These are phyloP conservation scores for Tetrastigma voinierianum DNA, from an alignment of 164 flowering plant genomes.

Conservation along the genomic window DNA sequence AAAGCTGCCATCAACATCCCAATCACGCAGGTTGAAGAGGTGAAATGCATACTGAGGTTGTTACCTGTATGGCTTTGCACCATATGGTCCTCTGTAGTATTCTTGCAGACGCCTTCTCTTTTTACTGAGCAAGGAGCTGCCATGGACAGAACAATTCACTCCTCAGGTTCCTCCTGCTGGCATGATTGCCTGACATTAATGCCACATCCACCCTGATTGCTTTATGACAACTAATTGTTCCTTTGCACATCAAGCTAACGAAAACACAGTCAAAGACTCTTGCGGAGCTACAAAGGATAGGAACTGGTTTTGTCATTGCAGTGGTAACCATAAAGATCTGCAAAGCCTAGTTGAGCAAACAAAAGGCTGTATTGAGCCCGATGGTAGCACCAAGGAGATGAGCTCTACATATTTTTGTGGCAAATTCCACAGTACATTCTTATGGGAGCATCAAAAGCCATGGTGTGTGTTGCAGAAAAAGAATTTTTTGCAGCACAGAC, in stretches of 20 bases:
- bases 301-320: constrained; percentile 38
- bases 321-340: constrained; percentile 31
- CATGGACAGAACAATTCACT: constrained; percentile 34
- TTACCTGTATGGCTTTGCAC: constrained; percentile 55
- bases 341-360: too few species aligned
- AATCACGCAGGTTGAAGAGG: constrained; percentile 51
- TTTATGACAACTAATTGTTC: constrained; percentile 29
- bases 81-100: constrained; percentile 34
- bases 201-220: constrained; percentile 34
- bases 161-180: constrained; percentile 60
- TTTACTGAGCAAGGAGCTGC: constrained; percentile 56
- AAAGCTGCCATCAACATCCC: constrained; percentile 35
- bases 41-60: constrained; percentile 41
- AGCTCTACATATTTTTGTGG: too few species aligned
- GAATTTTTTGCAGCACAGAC: too few species aligned
- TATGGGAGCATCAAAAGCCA: too few species aligned
- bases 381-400: too few species aligned
- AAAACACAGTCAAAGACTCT: constrained; percentile 21
- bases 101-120: constrained; percentile 47
- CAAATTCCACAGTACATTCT: too few species aligned
- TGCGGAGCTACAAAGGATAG: constrained; percentile 43
- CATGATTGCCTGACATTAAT: constrained; percentile 48
- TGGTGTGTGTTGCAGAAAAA: too few species aligned
- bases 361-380: too few species aligned
- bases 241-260: constrained; percentile 11